Evolutionary conservation across 495 filamentous ascomycete species (phyloP).

Genomic region (Podospora appendiculata): DNA sequence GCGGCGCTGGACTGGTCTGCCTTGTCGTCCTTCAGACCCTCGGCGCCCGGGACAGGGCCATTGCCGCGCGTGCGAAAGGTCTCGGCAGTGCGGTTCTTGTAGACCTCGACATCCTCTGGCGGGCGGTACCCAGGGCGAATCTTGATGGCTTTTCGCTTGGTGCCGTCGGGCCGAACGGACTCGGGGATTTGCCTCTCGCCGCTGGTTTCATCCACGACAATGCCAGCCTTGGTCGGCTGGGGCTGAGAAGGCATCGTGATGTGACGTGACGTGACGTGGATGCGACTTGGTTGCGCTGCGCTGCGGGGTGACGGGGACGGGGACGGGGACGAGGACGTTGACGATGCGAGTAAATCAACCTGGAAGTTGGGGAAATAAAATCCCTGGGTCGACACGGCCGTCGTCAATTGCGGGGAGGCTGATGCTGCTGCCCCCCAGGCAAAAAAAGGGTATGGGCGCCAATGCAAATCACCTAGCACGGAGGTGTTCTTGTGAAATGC

Average conservation of each 20-base stretch:
- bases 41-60: slow-evolving; percentile 71
- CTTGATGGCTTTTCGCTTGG: slow-evolving; percentile 81
- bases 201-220: slow-evolving; percentile 58
- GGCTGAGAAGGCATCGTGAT: slow-evolving; percentile 41
- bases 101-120: slow-evolving; percentile 92
- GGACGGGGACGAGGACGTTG: too few species aligned
- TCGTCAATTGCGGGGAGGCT: too few species aligned
- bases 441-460: too few species aligned
- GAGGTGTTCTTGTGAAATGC: too few species aligned
- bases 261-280: not conserved
- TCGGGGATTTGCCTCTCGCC: slow-evolving; percentile 86
- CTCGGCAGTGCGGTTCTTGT: slow-evolving; percentile 87
- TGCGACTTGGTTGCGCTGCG: not conserved
- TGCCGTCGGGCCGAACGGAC: slow-evolving; percentile 79
- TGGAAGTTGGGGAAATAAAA: too few species aligned
- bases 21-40: slow-evolving; percentile 49
- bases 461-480: too few species aligned
- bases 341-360: too few species aligned
- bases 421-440: too few species aligned
- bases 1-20: slow-evolving; percentile 41
- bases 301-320: too few species aligned
- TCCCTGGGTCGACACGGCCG: too few species aligned
- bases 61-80: slow-evolving; percentile 75
- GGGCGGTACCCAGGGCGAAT: slow-evolving; percentile 90
- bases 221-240: slow-evolving; percentile 55